Conservation (phyloP, 495 filamentous ascomycete genomes). For the Penicillium crystallinum region DNA sequence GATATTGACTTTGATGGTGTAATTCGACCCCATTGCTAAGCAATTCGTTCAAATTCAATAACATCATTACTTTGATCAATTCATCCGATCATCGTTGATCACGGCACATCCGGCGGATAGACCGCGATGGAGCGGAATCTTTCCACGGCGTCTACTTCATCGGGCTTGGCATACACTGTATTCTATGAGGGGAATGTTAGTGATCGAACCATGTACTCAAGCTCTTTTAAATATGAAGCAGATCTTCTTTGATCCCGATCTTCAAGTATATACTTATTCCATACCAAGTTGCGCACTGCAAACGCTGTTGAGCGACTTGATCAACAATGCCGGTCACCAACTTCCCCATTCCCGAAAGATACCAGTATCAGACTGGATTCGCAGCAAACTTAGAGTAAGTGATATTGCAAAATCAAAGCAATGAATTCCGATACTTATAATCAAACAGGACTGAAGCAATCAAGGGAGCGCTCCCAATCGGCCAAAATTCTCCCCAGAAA, state of each 20-base stretch:
- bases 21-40: too few species aligned
- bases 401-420: background rate
- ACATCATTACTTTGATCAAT: too few species aligned
- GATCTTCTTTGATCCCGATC: background rate
- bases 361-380: background rate
- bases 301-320: background rate
- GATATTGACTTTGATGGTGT: too few species aligned
- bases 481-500: constrained; percentile 82
- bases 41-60: too few species aligned
- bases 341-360: background rate
- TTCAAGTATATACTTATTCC: background rate
- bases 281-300: background rate
- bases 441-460: constrained; percentile 44
- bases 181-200: background rate
- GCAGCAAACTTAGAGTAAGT: background rate
- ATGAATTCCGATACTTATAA: background rate
- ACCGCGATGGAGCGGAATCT: background rate
- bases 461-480: constrained; percentile 56
- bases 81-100: too few species aligned
- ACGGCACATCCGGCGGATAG: background rate
- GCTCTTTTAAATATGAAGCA: background rate
- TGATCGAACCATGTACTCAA: background rate
- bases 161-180: background rate
- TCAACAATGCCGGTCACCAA: background rate
- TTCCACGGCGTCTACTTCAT: background rate